Evolutionary conservation across 768 basidiomycete species (phyloP).

Genomic region (Naematelia encephala): DNA sequence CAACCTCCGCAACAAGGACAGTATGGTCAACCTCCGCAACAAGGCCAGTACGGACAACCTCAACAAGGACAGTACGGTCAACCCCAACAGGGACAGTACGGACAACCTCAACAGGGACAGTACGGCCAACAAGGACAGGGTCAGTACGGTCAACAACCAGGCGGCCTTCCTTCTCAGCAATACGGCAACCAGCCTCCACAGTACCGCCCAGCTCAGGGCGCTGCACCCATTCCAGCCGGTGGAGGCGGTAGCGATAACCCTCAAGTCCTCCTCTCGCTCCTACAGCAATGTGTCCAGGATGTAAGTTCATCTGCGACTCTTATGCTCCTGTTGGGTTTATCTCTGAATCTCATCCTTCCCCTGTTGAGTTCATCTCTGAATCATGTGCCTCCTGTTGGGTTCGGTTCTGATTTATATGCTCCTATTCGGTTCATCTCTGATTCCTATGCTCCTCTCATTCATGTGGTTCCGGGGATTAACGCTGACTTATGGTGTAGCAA

Average conservation of each 20-base stretch:
- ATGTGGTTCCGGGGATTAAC: not conserved
- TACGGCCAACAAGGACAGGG: slow-evolving; percentile 17
- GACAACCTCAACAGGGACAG: slow-evolving; percentile 17
- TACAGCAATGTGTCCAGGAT: slow-evolving; percentile 51
- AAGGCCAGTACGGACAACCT: slow-evolving; percentile 19
- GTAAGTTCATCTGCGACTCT: no score
- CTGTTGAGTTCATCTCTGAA: not conserved
- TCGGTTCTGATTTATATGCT: not conserved
- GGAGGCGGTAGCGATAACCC: slow-evolving; percentile 27
- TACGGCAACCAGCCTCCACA: slow-evolving; percentile 42
- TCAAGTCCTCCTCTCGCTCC: slow-evolving; percentile 22
- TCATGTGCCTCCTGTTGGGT: not conserved
- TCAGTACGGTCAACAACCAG: slow-evolving; percentile 30
- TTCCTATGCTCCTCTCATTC: not conserved
- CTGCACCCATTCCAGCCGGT: slow-evolving; percentile 10
- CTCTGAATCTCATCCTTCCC: not conserved
- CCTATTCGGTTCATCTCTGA: not conserved
- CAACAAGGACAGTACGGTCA: slow-evolving; percentile 27
- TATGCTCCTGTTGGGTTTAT: not conserved
- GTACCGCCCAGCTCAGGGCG: slow-evolving; percentile 38
- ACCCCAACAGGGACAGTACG: slow-evolving; percentile 23
- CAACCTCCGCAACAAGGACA: slow-evolving; percentile 25
- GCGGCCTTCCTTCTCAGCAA: slow-evolving; percentile 24
- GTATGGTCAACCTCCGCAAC: slow-evolving; percentile 25
- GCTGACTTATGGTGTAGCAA: slow-evolving; percentile 39